Evolutionary conservation across 192 early-diverging fungal species (phyloP).

Genomic region (Coemansia umbellata): DNA sequence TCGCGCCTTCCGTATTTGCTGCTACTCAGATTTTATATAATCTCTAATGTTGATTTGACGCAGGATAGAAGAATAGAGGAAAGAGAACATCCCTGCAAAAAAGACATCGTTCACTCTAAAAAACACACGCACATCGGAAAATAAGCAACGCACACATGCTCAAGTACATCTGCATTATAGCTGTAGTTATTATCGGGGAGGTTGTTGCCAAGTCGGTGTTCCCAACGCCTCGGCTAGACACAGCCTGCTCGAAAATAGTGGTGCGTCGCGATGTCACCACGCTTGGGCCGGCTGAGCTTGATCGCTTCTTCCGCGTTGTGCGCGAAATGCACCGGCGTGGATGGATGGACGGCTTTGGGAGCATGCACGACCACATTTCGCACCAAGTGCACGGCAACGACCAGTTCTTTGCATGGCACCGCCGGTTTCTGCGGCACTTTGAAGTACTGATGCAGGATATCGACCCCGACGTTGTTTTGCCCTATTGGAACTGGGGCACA

Average conservation of each 20-base stretch:
- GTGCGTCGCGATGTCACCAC: constrained; percentile 39
- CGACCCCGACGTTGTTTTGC: constrained; percentile 51
- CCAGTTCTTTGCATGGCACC: constrained; percentile 55
- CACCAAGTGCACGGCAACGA: constrained; percentile 53
- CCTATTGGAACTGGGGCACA: constrained; percentile 66
- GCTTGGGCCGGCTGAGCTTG: constrained; percentile 22
- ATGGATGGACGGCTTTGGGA: constrained; percentile 53
- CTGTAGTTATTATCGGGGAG: constrained; percentile 18
- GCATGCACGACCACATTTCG: constrained; percentile 51
- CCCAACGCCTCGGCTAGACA: constrained; percentile 37
- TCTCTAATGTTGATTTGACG: no score
- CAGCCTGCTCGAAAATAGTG: constrained; percentile 19
- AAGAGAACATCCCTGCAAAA: no score
- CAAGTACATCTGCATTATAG: constrained; percentile 36
- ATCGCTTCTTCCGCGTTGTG: constrained; percentile 35
- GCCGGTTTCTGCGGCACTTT: constrained; percentile 52
- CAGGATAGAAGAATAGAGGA: background rate
- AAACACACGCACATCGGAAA: no score
- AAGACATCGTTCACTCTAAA: no score
- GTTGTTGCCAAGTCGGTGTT: constrained; percentile 29
- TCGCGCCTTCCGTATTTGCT: no score
- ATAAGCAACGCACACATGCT: constrained; percentile 10
- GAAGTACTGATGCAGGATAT: constrained; percentile 51
- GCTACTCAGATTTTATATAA: no score
- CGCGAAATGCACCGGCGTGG: constrained; percentile 51